phyloP scores from a whole-genome alignment of 2,329 filamentous ascomycete genomes.

The Parastagonospora nodorum region DNA sequence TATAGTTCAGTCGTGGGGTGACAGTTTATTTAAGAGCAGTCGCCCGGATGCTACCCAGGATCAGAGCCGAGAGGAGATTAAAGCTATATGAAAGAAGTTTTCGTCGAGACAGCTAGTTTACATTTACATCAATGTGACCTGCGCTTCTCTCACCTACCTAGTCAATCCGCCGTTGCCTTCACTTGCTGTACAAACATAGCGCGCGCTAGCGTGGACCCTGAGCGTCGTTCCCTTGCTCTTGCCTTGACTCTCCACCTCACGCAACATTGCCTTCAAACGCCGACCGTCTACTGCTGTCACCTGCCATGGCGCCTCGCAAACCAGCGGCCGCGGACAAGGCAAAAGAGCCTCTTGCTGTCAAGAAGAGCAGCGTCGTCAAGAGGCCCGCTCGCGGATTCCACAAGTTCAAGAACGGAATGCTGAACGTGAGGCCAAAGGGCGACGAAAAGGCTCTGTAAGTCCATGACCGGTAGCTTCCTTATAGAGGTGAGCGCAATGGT shows the following conservation, averaged over 20 bases:
- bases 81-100: no score
- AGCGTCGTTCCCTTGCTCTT: background rate
- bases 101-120: no score
- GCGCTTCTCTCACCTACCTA: background rate
- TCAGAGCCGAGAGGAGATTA: no score
- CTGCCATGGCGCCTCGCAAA: background rate
- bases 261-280: background rate
- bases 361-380: constrained; percentile 8
- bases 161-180: no score
- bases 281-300: background rate
- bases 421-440: constrained; percentile 21
- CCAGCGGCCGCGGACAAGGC: background rate
- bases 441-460: constrained; percentile 12
- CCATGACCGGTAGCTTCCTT: no score
- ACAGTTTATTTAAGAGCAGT: no score
- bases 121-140: no score
- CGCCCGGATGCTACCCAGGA: no score
- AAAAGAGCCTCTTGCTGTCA: background rate
- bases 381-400: constrained; percentile 18
- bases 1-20: no score
- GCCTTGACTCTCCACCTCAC: background rate
- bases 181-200: no score
- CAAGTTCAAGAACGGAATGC: constrained; percentile 17
- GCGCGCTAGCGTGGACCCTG: no score
- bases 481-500: background rate